Base-by-base conservation (phyloP, 23 red algal genomes). In the Gracilariopsis chorda region DNA sequence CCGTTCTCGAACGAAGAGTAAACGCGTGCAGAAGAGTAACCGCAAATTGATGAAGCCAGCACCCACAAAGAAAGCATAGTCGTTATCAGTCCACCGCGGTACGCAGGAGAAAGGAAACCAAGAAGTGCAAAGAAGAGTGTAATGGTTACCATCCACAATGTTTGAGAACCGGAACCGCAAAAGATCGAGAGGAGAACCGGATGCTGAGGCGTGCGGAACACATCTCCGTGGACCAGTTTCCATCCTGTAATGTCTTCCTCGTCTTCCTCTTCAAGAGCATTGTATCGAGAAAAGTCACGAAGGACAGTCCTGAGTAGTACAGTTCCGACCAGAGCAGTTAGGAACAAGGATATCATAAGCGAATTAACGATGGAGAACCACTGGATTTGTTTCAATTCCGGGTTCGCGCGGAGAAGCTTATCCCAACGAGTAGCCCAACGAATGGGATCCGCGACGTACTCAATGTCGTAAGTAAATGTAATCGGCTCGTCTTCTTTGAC, bases 301-400 rank as follows among this genome's bases (percentile, higher is more conserved):
- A 94, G 83, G 4, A 99, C 81, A n/a, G 97, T 99, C 45, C 97
- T 83, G 13, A 99, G 73, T 14, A 99, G 45, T 58, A 99, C 93
- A 17, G 93, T 94, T 30, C 83, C 93, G 20, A 99, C 94, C 30
- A 95, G 89, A 23, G 84, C 93, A 17, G 92, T 87, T 17, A 99
- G 77, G 86, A 96, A 96, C n/a, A 99, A 46, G 7, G 89, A 88
- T 20, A 99, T 99, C 87, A 96, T 77, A 12, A 93, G 68, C 49
- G 97, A 96, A 41, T 99, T 99, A 77, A 99, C 88, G 33, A 99
- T 96, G 7, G 85, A 92, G 77, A 99, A 96, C 97, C 97, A 99
- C 55, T 95, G 93, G 39, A 99, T 92, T 64, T 91, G 85, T 75
- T 78, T 74, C 45, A 89, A 72, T 39, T 91, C 86, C 32, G 64